A percentile compares a stretch with the other conserved stretches of the same genome.
phyloP scores from a whole-genome alignment of 805 yeast species.

The Soucietia sequanensis region DNA sequence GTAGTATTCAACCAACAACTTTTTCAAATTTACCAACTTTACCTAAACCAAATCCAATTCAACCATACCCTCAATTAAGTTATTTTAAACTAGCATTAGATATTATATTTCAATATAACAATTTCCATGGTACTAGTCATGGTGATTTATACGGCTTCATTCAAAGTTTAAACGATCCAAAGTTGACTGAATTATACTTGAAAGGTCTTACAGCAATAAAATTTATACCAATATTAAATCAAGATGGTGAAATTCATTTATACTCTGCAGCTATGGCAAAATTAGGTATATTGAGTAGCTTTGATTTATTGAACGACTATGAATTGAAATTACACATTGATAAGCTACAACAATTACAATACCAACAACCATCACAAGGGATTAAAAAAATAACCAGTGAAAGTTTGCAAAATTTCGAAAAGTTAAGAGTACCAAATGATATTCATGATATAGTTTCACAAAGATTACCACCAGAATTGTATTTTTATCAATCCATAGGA shows the following conservation, averaged over 20 bases:
- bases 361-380: slow-evolving; percentile 1
- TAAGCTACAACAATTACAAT: not conserved
- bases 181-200: slow-evolving; percentile 51
- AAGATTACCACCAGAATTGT: slow-evolving; percentile 81
- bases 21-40: slow-evolving; percentile 52
- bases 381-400: not conserved
- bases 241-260: slow-evolving; percentile 67
- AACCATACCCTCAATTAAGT: slow-evolving; percentile 40
- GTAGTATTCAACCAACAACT: slow-evolving; percentile 65
- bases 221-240: slow-evolving; percentile 71
- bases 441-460: slow-evolving; percentile 80
- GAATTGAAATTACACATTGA: too few species aligned
- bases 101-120: slow-evolving; percentile 32
- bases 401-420: not conserved
- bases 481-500: slow-evolving; percentile 79
- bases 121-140: slow-evolving; percentile 22
- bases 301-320: slow-evolving; percentile 14
- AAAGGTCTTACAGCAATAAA: slow-evolving; percentile 68
- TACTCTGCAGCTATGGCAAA: slow-evolving; percentile 42
- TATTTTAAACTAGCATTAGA: slow-evolving; percentile 42
- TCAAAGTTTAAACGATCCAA: slow-evolving; percentile 45
- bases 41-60: slow-evolving; percentile 39
- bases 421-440: slow-evolving; percentile 63
- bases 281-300: slow-evolving; percentile 21
- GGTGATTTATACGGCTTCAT: slow-evolving; percentile 45